A percentile compares a stretch with the other conserved stretches of the same genome.
Evolutionary conservation across 2,329 filamentous ascomycete genomes (phyloP).

Genomic region (Alternaria sp.): DNA sequence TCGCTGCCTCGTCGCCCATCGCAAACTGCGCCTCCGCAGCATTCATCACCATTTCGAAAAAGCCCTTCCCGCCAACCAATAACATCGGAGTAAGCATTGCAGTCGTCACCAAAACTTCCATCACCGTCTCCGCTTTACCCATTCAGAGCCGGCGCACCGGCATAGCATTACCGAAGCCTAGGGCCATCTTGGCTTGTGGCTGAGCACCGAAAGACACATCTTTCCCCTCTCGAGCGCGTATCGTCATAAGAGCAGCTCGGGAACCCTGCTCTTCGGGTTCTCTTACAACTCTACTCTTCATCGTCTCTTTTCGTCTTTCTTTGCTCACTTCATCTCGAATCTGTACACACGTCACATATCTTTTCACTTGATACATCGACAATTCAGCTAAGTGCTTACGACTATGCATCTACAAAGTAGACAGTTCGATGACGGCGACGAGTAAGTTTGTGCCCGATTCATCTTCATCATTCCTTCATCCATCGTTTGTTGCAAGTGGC

Average conservation of each 20-base stretch:
- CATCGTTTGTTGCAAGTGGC: constrained; percentile 12
- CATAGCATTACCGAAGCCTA: constrained; percentile 1
- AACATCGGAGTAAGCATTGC: not conserved
- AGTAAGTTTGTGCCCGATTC: constrained; percentile 28
- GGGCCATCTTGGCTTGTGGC: constrained; percentile 24
- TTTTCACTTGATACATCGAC: not conserved
- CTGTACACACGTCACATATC: constrained; percentile 7
- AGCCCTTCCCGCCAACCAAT: not conserved
- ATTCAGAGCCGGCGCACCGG: not conserved
- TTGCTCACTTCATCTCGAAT: not conserved
- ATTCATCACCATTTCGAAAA: constrained; percentile 11
- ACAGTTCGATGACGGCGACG: constrained; percentile 29
- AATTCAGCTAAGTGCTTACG: not conserved
- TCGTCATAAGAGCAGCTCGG: constrained; percentile 19
- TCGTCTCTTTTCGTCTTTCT: constrained; percentile 18
- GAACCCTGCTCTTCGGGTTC: constrained; percentile 5
- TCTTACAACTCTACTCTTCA: constrained; percentile 1
- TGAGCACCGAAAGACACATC: constrained; percentile 20
- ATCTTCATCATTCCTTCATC: not conserved
- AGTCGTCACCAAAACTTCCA: not conserved
- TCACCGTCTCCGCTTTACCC: constrained; percentile 15
- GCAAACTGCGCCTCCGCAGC: constrained; percentile 11
- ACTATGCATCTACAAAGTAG: constrained; percentile 34
- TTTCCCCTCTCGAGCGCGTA: constrained; percentile 18
- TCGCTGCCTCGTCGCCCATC: not conserved